phyloP scores from a whole-genome alignment of 177 flowering plant genomes.

The Vitis hybrid region DNA sequence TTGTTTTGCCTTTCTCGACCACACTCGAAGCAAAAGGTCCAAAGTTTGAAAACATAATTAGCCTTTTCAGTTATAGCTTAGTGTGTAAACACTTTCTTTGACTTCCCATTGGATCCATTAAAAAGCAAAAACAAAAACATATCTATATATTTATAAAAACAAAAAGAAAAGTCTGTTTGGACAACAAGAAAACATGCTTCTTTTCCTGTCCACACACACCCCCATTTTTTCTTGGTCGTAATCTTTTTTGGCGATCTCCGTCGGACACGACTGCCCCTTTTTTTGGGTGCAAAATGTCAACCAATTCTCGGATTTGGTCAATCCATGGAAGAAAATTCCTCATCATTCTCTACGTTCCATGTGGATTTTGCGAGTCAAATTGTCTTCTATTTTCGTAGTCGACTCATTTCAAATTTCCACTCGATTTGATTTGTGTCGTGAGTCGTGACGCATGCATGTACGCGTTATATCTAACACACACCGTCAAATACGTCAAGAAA shows the following conservation, averaged over 20 bases:
- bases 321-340: neutral
- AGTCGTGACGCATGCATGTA: too few species aligned
- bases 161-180: neutral
- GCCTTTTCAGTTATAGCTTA: slow-evolving; percentile 9
- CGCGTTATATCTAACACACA: too few species aligned
- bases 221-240: slow-evolving; percentile 3
- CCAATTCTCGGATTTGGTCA: neutral
- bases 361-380: neutral
- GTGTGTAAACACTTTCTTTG: slow-evolving; percentile 13
- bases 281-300: slow-evolving; percentile 13
- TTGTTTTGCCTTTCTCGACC: neutral
- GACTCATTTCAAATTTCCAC: too few species aligned
- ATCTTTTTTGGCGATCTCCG: neutral
- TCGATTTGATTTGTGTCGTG: too few species aligned
- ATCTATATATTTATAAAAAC: neutral
- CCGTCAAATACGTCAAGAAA: too few species aligned
- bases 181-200: slow-evolving; percentile 11
- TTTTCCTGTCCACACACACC: neutral
- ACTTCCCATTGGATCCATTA: slow-evolving; percentile 18
- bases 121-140: neutral
- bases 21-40: neutral
- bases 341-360: neutral
- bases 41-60: slow-evolving; percentile 17
- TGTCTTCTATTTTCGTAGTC: too few species aligned
- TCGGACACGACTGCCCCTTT: neutral